Evolutionary conservation across 352 stramenopile genomes (phyloP), one percentile per base, ranked within the genome.

Genomic region (Phytopythium oedochilum): DNA sequence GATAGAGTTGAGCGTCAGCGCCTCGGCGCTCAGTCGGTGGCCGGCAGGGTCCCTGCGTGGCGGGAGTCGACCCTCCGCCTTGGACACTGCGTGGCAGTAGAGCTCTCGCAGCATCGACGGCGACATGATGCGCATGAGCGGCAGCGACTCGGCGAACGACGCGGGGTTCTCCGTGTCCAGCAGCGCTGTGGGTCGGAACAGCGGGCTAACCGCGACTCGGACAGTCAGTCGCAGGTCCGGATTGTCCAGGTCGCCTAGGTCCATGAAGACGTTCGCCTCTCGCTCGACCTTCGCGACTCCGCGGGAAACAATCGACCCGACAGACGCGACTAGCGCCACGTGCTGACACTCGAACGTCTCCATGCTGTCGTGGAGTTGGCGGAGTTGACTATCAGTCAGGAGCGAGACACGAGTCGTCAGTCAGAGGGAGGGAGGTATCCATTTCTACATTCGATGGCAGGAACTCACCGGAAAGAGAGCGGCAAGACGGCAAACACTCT

Each of bases 281-380:
- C 42, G 28, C 17, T 63, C 26, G 14, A 53, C 49, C 1, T 53
- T 36, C 25, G 29, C 46, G 35, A 20, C 39, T 3, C 70, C 28
- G 42, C 49, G 43, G 7, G 20, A 31, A 18, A 17, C 1, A 22
- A 46, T 29, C 22, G 20, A 26, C n/a, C 18, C 42, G 22, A 76
- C 48, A 29, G 54, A 47, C 22, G 60, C 68, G 40, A 73, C 15
- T 22, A 76, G 61, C 20, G 60, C 68, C 42, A 71, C 54, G 35
- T 71, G 68, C 31, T 45, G 61, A 14, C 63, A 53, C 22, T 73
- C 64, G 39, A 64, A 71, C 12, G 52, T 63, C 38, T 73, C 68
- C 54, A 68, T 53, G 7, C 54, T 35, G 11, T 53, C 18, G 31
- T 59, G 18, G 22, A 68, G 29, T n/a, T 35, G 1, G 22, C 28